These are phyloP conservation scores for Xylariaceae sp. DNA, from an alignment of 2,329 filamentous ascomycete species.

Conservation along the genomic window DNA sequence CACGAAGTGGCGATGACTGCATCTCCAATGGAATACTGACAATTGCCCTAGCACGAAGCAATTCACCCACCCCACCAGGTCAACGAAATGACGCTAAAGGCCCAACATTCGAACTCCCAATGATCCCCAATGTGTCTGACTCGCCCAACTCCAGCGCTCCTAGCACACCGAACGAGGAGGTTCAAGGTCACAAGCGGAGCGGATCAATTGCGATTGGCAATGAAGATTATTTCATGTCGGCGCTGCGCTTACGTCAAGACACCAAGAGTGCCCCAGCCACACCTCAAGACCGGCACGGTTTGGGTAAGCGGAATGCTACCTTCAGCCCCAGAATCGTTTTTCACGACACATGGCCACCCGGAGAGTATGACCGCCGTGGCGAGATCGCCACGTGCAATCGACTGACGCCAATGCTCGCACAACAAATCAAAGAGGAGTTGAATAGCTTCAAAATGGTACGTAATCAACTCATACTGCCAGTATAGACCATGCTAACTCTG, in stretches of 20 bases:
- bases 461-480: no score
- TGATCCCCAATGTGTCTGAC: constrained; percentile 62
- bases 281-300: constrained; percentile 50
- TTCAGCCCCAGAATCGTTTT: constrained; percentile 95
- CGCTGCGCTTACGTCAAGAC: constrained; percentile 67
- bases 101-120: constrained; percentile 53
- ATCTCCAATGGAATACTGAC: constrained; percentile 9
- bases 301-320: constrained; percentile 56
- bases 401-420: constrained; percentile 90
- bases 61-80: constrained; percentile 64
- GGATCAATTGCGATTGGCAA: constrained; percentile 71
- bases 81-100: constrained; percentile 53
- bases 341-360: constrained; percentile 92
- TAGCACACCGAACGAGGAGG: constrained; percentile 80
- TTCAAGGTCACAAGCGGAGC: constrained; percentile 59
- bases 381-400: constrained; percentile 98
- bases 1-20: background rate
- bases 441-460: constrained; percentile 98
- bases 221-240: constrained; percentile 87
- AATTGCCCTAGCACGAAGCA: constrained; percentile 51
- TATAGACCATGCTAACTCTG: constrained; percentile 24
- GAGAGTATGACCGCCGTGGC: constrained; percentile 92
- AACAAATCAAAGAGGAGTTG: constrained; percentile 99
- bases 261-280: constrained; percentile 78
- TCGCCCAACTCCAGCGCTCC: constrained; percentile 83